These are phyloP conservation scores for Botrytis deweyae DNA, from an alignment of 2,329 filamentous ascomycete genomes.

Conservation along the genomic window DNA sequence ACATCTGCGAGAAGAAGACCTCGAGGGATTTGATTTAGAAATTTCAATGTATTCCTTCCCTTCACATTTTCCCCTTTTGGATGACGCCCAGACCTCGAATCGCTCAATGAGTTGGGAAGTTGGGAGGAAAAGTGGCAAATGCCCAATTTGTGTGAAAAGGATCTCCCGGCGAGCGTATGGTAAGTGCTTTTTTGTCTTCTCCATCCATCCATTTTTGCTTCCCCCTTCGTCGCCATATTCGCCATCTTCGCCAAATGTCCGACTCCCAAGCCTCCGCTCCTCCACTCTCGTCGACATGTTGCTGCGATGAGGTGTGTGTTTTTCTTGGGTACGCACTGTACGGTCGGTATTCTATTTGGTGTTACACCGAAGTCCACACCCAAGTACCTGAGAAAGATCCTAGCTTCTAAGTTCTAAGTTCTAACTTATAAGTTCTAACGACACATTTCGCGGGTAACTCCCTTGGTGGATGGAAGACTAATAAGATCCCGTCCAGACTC, in stretches of 20 bases:
- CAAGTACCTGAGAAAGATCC: slow-evolving; percentile 2
- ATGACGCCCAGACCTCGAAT: not conserved
- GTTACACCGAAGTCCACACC: not conserved
- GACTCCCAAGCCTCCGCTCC: not conserved
- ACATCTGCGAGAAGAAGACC: not conserved
- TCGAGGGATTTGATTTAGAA: slow-evolving; percentile 4
- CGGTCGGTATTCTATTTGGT: not conserved
- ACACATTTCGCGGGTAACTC: slow-evolving; percentile 8
- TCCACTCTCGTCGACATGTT: not conserved
- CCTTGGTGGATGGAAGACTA: not conserved
- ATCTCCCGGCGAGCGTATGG: slow-evolving; percentile 16
- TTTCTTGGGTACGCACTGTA: not conserved
- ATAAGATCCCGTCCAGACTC: not conserved
- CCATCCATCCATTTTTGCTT: not conserved
- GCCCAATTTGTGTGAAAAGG: not conserved
- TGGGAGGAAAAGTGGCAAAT: not conserved
- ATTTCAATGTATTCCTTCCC: not conserved
- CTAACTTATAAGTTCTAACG: not conserved
- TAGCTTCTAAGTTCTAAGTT: not conserved
- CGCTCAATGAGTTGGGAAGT: not conserved
- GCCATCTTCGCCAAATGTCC: not conserved
- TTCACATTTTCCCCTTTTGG: not conserved
- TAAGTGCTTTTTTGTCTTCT: slow-evolving; percentile 8
- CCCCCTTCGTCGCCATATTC: not conserved
- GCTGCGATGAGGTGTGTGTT: not conserved